Conservation (phyloP, 805 yeast species). For the Pichia deserticola region DNA sequence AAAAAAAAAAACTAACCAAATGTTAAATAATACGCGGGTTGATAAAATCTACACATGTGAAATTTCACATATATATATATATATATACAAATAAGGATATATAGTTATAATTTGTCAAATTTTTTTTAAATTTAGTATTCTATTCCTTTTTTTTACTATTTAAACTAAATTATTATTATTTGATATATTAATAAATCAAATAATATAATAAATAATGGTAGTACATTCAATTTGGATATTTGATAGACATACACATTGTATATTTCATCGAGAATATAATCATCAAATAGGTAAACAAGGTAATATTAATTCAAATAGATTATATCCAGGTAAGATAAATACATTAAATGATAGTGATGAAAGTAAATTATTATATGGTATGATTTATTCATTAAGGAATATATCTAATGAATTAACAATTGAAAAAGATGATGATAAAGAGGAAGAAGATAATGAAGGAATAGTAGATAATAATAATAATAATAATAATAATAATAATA, state of each 20-base stretch:
- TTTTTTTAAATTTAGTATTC: neutral
- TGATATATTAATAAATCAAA: no score
- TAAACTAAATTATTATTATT: neutral
- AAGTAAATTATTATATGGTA: constrained; percentile 80
- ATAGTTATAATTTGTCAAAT: neutral
- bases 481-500: no score
- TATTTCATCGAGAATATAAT: constrained; percentile 65
- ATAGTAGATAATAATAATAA: neutral
- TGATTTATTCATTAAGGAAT: constrained; percentile 69
- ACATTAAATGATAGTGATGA: constrained; percentile 48
- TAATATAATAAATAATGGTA: constrained; percentile 35
- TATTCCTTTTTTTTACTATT: neutral
- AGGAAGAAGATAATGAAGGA: neutral
- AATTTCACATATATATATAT: no score
- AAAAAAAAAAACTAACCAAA: no score
- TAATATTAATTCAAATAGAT: neutral
- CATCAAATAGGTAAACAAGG: neutral
- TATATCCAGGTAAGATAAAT: constrained; percentile 1
- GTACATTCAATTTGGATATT: constrained; percentile 84
- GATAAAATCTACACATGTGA: no score
- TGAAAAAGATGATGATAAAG: neutral
- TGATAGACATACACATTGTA: constrained; percentile 88
- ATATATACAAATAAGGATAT: neutral
- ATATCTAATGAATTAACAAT: constrained; percentile 34
- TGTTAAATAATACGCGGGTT: no score